Conservation (phyloP, 768 basidiomycete genomes). For the Naganishia onofrii region DNA sequence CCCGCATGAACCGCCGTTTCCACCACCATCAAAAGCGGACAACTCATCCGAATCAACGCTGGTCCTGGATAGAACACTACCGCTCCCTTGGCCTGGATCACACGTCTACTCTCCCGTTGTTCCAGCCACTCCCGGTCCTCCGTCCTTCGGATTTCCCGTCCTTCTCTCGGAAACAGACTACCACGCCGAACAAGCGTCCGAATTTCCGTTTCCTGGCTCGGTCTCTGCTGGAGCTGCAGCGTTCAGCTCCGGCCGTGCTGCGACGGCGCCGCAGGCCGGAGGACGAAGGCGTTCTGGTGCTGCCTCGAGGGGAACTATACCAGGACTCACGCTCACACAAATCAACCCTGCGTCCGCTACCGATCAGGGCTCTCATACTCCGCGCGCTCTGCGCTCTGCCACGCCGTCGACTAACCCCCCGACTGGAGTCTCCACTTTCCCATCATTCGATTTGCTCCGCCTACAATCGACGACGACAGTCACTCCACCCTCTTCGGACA, state of each 20-base stretch:
- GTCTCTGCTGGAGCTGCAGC: constrained; percentile 10
- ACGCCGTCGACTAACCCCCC: background rate
- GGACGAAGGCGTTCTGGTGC: constrained; percentile 11
- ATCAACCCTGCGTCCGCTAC: background rate
- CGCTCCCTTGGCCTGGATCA: constrained; percentile 32
- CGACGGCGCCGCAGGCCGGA: background rate
- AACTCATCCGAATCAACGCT: background rate
- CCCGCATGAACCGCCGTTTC: background rate
- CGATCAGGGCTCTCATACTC: constrained; percentile 8
- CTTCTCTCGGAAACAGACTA: constrained; percentile 23
- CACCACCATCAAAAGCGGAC: background rate
- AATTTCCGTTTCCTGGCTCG: constrained; percentile 10
- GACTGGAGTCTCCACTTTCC: background rate
- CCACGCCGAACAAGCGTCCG: constrained; percentile 16
- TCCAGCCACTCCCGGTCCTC: constrained; percentile 20
- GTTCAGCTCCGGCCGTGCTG: constrained; percentile 9
- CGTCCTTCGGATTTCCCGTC: constrained; percentile 25
- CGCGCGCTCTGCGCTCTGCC: background rate
- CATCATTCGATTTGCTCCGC: background rate
- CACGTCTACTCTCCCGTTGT: constrained; percentile 29
- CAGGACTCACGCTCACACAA: background rate
- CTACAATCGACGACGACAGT: constrained; percentile 11
- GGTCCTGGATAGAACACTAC: background rate
- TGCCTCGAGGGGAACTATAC: constrained; percentile 6
- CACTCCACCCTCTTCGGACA: constrained; percentile 28